Conservation (phyloP, 495 filamentous ascomycete genomes). For the Penicillium fimorum region DNA sequence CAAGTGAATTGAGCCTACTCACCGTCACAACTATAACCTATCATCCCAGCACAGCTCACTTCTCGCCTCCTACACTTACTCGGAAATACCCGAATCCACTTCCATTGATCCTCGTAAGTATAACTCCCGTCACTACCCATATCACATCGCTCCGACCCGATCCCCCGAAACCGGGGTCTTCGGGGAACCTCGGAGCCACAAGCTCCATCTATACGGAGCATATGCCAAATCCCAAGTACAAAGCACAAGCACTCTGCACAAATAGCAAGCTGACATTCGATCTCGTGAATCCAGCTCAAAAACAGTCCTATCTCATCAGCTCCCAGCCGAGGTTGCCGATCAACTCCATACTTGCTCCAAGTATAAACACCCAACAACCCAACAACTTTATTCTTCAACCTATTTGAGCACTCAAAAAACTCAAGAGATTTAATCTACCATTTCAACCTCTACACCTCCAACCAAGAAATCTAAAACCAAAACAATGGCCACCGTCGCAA, state of each 20-base stretch:
- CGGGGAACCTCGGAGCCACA: slow-evolving; percentile 20
- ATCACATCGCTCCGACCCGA: slow-evolving; percentile 18
- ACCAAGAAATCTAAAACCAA: slow-evolving; percentile 3
- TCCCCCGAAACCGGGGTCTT: slow-evolving; percentile 14
- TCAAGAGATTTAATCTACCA: not conserved
- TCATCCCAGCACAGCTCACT: not conserved
- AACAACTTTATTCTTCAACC: not conserved
- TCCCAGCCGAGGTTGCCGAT: slow-evolving; percentile 4
- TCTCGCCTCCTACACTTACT: not conserved
- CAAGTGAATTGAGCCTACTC: not conserved
- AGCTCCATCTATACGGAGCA: slow-evolving; percentile 9
- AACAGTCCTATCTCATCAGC: not conserved
- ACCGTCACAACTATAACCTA: not conserved
- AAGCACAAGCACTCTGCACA: slow-evolving; percentile 6
- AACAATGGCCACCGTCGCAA: slow-evolving; percentile 28
- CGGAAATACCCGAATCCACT: not conserved
- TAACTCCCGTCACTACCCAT: slow-evolving; percentile 7
- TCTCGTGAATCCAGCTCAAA: slow-evolving; percentile 5
- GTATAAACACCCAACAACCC: not conserved
- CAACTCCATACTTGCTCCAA: not conserved
- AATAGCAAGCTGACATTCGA: slow-evolving; percentile 4
- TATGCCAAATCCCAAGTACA: slow-evolving; percentile 11
- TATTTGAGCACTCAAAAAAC: not conserved
- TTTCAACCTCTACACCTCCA: slow-evolving; percentile 1
- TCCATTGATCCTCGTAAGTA: slow-evolving; percentile 18